Evolutionary conservation across 164 flowering plant genomes (phyloP), one percentile per base, ranked within the genome.

Genomic region (Piper longum): DNA sequence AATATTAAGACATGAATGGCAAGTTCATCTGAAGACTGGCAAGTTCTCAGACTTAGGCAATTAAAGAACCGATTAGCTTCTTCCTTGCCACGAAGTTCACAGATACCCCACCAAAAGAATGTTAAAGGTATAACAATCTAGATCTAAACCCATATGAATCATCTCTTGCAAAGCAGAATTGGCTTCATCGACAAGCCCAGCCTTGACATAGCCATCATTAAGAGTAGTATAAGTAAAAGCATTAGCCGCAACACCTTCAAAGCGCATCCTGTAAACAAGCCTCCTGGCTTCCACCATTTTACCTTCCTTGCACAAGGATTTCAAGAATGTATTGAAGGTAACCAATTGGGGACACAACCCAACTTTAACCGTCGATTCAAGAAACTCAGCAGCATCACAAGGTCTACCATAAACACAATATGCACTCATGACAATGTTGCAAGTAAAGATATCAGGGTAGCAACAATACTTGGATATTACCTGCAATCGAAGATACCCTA

Each of bases 151-250:
- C 16, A 72, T 78, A 44, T 57, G 74, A 62, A 66, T 77, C 97
- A 93, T 93, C 66, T 88, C 93, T 61, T 75, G 77, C 67, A 74
- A 84, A 56, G 87, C 74, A 61, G 60, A 54, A 60, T 75, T 79
- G 16, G 96, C 96, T 60, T 73, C 75, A 62, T 64, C 70, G 51
- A 88, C 73, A 39, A 91, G 88, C 69, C 85, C 77, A 9, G 92
- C 87, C 70, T 93, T 93, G 5, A 81, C 87, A 75, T 83, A 84
- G 26, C 99, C 97, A 76, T 83, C 74, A 69, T 91, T 82, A 64
- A 93, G 62, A 16, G 82, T 65, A 63, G 91, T 93, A 62, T 85
- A 93, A 2, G 74, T 66, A 6, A 19, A 59, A 36, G 82, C 77
- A 69, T 72, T 83, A 7, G 84, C 87, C 65, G 65, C 57, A 43